These are phyloP conservation scores for Tolypocladium album DNA, from an alignment of 2,329 filamentous ascomycete species.

Conservation along the genomic window DNA sequence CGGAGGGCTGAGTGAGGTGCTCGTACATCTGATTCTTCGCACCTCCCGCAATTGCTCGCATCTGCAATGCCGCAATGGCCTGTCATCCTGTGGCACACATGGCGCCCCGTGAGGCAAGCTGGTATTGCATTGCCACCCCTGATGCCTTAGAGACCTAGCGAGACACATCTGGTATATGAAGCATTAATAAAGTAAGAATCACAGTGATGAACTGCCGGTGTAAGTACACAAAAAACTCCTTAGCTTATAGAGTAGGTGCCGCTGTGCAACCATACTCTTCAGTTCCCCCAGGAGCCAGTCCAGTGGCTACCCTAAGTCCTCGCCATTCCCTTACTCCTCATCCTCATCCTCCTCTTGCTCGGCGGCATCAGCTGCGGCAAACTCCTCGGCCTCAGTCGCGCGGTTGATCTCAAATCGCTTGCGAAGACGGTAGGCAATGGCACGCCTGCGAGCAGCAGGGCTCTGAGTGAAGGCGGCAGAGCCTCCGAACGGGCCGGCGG, in stretches of 20 bases:
- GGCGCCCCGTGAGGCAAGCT: too few species aligned
- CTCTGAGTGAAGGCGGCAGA: slow-evolving; percentile 55
- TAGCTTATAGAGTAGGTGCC: neutral
- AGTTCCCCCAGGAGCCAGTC: neutral
- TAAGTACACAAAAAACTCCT: neutral
- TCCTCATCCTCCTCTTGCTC: slow-evolving; percentile 1
- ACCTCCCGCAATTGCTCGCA: neutral
- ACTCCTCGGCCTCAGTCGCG: neutral
- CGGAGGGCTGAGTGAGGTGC: neutral
- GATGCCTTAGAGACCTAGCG: neutral
- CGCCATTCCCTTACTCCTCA: neutral
- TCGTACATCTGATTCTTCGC: neutral
- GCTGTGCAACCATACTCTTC: neutral
- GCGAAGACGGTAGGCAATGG: slow-evolving; percentile 40
- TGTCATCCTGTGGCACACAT: neutral
- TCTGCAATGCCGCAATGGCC: neutral
- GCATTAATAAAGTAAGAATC: neutral
- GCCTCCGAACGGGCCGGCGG: slow-evolving; percentile 57
- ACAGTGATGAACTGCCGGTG: neutral
- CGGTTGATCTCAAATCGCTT: slow-evolving; percentile 24
- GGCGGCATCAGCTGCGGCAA: neutral
- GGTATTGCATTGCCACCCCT: neutral
- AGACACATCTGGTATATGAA: neutral
- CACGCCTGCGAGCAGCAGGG: slow-evolving; percentile 46
- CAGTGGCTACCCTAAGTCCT: neutral